Base-by-base conservation (phyloP, 345 rosid species). In the Hibiscus tridactylites region DNA sequence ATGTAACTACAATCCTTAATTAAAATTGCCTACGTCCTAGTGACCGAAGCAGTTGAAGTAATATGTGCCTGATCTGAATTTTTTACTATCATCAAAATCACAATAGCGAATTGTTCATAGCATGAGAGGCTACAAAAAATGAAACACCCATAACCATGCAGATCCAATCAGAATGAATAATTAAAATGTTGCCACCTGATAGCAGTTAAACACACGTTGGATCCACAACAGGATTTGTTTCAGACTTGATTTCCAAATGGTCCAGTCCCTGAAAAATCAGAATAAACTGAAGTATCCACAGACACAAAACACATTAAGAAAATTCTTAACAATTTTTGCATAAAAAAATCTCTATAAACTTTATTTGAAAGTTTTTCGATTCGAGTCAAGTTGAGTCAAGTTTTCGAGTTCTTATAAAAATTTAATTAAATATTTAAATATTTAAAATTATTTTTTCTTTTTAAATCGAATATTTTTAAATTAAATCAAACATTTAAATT, bases 231-330 rank as follows among this genome's bases (percentile, higher is more conserved):
- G 79, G 61, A 67, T 78, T 83, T 71, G 83, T 68, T 78, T 81
- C 80, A 0, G 84, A 74, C 70, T 73, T 73, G 60, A 81, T 80
- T 74, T 83, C 81, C 66, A 57, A 58, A 16, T 49, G 78, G 71
- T 82, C 84, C 31, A 72, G 64, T 47, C 83, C 92, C 96, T 90
- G 88, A 4, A 78, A 83, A 75, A 74, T 56, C 70, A 73, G 63
- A 70, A 59, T 29, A 33, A 15, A 42, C 42, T 15, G 54, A 64
- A 33, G 58, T 26, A 31, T 21, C 21, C 21, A 66, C 21, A 26
- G 37, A 58, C 6, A 16, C 64, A 37, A 57, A 58, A 39, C 4
- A 49, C 6, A 47, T 26, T 12, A 37, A 70, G 3, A 26, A 4
- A 5, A 57, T 21, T 54, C 49, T 46, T 0, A 11, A 24, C 4